Evolutionary conservation across 2,329 filamentous ascomycete species (phyloP), one percentile per base, ranked within the genome.

Genomic region (Cadophora luteo-olivacea): DNA sequence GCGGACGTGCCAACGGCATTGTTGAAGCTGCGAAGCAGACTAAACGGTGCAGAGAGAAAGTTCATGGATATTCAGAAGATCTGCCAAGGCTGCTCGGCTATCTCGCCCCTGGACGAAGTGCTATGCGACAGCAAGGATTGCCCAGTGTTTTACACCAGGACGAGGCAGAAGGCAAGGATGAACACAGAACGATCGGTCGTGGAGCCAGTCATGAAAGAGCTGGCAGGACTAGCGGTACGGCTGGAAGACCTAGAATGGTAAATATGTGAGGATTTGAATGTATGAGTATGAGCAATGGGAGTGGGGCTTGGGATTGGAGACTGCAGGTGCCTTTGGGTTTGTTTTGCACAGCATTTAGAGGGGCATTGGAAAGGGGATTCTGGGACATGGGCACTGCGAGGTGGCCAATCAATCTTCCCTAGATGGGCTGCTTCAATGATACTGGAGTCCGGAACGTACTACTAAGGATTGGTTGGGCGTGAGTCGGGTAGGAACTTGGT

Each of bases 41-140:
- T 97, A 12, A 84, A 84, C 51, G 81, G 80, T 3, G 87, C 88
- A 61, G 92, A 97, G 79, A 85, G 82, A 74, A 87, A 86, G 69
- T 85, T 87, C 12, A 78, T 82, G 55, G 87, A 93, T 69, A 80
- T 97, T 8, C 83, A 91, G 49, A 84, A 84, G 61, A 82, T 97
- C 9, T 99, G 96, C 79, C 88, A 91, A 69, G 92, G 87, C 74
- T 99, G 96, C 79, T 89, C 93, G 49, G 90, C 89, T 0, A 77
- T 94, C 22, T 84, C 91, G 3, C 91, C 89, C 72, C 82, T 88
- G 1, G 95, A 97, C 48, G 88, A 91, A 41, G 90, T 97, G n/a
- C 84, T 81, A 51, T 99, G 96, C 77, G 93, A 97, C 77, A 97
- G 92, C 78, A 89, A 92, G 78, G 95, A 97, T 80, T 99, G 96